Evolutionary conservation across 1,284 basidiomycete genomes (phyloP), one percentile per base, ranked within the genome.

Genomic region (Coriolopsis trogii): DNA sequence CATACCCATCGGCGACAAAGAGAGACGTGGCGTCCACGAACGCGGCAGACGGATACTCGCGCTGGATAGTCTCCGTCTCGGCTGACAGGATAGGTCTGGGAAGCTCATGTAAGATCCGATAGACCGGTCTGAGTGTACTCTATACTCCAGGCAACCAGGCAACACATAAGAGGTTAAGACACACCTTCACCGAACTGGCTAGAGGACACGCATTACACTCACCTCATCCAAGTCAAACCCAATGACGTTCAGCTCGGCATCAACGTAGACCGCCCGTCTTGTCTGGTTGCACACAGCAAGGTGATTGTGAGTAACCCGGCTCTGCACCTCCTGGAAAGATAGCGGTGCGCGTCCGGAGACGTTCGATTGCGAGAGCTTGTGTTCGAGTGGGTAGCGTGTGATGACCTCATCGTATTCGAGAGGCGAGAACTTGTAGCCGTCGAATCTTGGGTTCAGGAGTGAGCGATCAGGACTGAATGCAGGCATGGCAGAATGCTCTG

Each of bases 231-330:
- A 55, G 42, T 76, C 71, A n/a, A 91, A 74, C 4, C 81, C 67
- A 24, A 91, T 73, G 5, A 93, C 81, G 42, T 75, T 78, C 58
- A 82, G 81, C 8, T 84, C 77, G 26, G 74, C 73, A 63, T 95
- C 92, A 26, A 95, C 71, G 63, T 93, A 96, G 13, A 87, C 68
- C 1, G 80, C 81, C 58, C 77, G 75, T 13, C 70, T 69, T 6
- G 74, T 73, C 21, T 75, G 71, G 6, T 64, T 60, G 9, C 79
- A 79, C 0, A 84, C 70, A 9, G 76, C 70, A 3, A 96, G 77
- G 65, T 95, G 94, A 62, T 96, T 93, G 71, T 93, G 91, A 26
- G 84, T 79, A 40, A 95, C 93, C 36, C 94, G 77, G 56, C 85
- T 87, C 64, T 91, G 84, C 30, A 93, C 86, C 65, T 96, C 92